Evolutionary conservation across 2,329 filamentous ascomycete genomes (phyloP).

Genomic region (Tolypocladium ovalisporum): DNA sequence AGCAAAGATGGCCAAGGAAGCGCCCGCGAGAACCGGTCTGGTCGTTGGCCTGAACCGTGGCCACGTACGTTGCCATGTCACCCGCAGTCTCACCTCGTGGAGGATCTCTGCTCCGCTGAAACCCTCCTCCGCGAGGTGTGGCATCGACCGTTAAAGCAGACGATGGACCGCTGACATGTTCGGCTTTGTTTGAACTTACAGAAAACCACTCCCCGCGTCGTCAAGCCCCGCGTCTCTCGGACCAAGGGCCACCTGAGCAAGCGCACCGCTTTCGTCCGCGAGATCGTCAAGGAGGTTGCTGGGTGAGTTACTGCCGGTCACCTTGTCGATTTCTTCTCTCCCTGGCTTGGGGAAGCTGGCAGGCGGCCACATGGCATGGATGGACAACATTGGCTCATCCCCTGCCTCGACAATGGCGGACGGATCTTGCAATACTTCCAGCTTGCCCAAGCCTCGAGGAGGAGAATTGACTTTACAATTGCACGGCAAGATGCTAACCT

Average conservation of each 20-base stretch:
- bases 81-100: constrained; percentile 59
- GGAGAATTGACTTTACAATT: background rate
- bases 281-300: constrained; percentile 97
- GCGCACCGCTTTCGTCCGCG: constrained; percentile 91
- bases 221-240: constrained; percentile 68
- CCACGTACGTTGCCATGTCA: constrained; percentile 41
- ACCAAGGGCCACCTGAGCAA: constrained; percentile 96
- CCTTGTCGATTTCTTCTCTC: background rate
- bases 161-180: constrained; percentile 51
- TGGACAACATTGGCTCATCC: background rate
- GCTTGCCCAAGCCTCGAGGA: background rate
- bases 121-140: constrained; percentile 13
- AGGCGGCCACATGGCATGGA: background rate
- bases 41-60: constrained; percentile 53
- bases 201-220: constrained; percentile 73
- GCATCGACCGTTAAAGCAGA: constrained; percentile 28
- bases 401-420: background rate
- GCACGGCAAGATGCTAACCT: constrained; percentile 15
- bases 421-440: background rate
- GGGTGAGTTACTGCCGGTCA: constrained; percentile 48
- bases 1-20: constrained; percentile 48
- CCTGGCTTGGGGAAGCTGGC: background rate
- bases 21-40: constrained; percentile 45
- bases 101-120: constrained; percentile 49
- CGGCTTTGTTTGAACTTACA: constrained; percentile 29